phyloP scores from a whole-genome alignment of 2,329 filamentous ascomycete species.

The Pestalotiopsis sp. region DNA sequence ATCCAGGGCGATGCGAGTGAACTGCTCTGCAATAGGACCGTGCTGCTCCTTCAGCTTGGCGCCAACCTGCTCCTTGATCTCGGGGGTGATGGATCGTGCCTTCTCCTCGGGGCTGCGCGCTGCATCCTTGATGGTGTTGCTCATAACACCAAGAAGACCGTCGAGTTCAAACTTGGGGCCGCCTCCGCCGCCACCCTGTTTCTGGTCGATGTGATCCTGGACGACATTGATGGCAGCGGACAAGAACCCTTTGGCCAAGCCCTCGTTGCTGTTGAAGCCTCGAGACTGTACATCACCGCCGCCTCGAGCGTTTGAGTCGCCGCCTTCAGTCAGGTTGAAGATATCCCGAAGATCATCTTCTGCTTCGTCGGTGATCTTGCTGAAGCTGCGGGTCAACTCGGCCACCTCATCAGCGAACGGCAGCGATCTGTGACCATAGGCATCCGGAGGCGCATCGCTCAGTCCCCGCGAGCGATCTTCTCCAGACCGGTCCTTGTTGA shows the following conservation, averaged over 20 bases:
- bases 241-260: conserved; percentile 38
- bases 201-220: conserved; percentile 42
- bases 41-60: conserved; percentile 44
- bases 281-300: conserved; percentile 17
- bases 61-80: conserved; percentile 48
- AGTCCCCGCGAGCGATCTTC: conserved; percentile 27
- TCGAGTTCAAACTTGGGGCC: conserved; percentile 41
- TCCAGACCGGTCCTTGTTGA: conserved; percentile 33
- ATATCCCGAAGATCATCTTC: conserved; percentile 46
- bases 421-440: conserved; percentile 43
- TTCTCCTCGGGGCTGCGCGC: conserved; percentile 49
- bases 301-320: conserved; percentile 7
- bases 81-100: conserved; percentile 46
- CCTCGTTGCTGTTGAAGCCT: conserved; percentile 1
- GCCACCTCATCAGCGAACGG: conserved; percentile 50
- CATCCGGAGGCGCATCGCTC: conserved; percentile 38
- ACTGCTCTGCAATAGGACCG: conserved; percentile 46
- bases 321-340: conserved; percentile 43
- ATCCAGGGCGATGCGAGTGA: conserved; percentile 47
- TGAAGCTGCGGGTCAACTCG: conserved; percentile 42
- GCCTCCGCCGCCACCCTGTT: conserved; percentile 25
- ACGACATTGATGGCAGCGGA: conserved; percentile 44
- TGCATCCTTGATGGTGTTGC: conserved; percentile 45
- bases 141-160: conserved; percentile 45
- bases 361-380: conserved; percentile 41